A percentile compares a stretch with the other conserved stretches of the same genome.
phyloP scores from a whole-genome alignment of 2,329 filamentous ascomycete species.

The Aspergillus udagawae region DNA sequence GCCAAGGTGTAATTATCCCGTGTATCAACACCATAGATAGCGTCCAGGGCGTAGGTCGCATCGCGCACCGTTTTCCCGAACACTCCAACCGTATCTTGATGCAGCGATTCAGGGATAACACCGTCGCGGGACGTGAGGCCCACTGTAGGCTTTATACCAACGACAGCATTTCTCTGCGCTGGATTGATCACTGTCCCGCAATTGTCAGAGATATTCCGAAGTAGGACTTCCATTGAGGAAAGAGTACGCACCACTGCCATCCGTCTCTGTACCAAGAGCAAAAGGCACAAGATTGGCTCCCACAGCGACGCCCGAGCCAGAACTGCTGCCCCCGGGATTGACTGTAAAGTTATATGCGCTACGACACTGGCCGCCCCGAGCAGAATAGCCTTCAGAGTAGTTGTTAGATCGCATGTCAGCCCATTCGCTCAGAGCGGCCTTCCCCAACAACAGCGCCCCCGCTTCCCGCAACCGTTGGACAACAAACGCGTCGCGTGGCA shows the following conservation, averaged over 20 bases:
- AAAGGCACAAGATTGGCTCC: conserved; percentile 61
- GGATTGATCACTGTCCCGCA: conserved; percentile 59
- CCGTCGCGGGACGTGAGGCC: conserved; percentile 63
- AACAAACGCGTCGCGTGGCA: conserved; percentile 65
- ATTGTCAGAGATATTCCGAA: not conserved
- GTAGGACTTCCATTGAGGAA: not conserved
- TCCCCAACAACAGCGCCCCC: conserved; percentile 67
- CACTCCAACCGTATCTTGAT: conserved; percentile 66
- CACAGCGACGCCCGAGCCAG: conserved; percentile 63
- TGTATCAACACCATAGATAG: conserved; percentile 61
- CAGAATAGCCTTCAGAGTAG: conserved; percentile 66
- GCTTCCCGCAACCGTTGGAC: conserved; percentile 59
- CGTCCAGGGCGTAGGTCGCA: conserved; percentile 62
- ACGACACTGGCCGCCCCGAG: conserved; percentile 59
- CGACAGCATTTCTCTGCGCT: conserved; percentile 63
- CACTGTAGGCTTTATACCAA: conserved; percentile 73
- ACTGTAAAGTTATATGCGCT: conserved; percentile 66
- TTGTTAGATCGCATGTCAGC: conserved; percentile 65
- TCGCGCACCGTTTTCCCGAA: conserved; percentile 68
- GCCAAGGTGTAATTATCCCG: conserved; percentile 63
- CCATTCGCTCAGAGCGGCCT: conserved; percentile 70
- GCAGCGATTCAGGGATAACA: conserved; percentile 62
- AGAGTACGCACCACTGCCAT: conserved; percentile 52
- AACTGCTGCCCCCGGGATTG: conserved; percentile 66
- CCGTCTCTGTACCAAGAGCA: conserved; percentile 69